Evolutionary conservation across 768 basidiomycete genomes (phyloP), one percentile per base, ranked within the genome.

Genomic region (Mycena haematopus): DNA sequence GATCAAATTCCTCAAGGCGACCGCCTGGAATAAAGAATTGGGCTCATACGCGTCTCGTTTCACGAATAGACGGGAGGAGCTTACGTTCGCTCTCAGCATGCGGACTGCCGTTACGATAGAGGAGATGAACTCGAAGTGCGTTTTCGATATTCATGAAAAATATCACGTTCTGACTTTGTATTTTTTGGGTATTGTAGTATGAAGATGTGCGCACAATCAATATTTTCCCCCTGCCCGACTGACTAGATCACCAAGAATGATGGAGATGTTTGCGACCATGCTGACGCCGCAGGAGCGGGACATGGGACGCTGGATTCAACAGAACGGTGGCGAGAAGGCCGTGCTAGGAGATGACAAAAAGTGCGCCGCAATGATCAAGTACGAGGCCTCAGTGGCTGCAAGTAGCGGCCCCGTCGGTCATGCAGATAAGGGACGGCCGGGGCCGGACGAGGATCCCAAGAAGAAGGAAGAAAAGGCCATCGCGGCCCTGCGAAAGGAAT

Each of bases 281-380:
- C 6, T 64, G n/a, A 47, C 62, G 33, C 57, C 62, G 1, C 52
- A 64, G 31, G 62, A 64, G 17, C 45, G 33, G 0, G 56, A 57
- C n/a, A 63, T 63, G 51, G 55, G 40, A 8, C 31, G 35, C 15
- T 63, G 62, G 62, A 63, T 75, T 13, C 55, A 52, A 0, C 58
- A 56, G 6, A 73, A 68, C 25, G 74, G 74, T 4, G 74, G 72
- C 14, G 35, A 63, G 0, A 60, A 66, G 10, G 56, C 21, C 2
- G 62, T 71, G 5, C 54, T 62, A 1, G 24, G 4, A 5, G 17
- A n/a, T 11, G 54, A 62, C 25, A 44, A 55, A 22, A 56, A 56
- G 25, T 50, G 47, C 11, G 36, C 40, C 17, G 60, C n/a, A 14
- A 44, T 62, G 36, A 36, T 36, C 38, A 62, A 56, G 31, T 56